These are phyloP conservation scores for Asterochloris erici DNA, from an alignment of 139 green algal genomes.

Conservation along the genomic window DNA sequence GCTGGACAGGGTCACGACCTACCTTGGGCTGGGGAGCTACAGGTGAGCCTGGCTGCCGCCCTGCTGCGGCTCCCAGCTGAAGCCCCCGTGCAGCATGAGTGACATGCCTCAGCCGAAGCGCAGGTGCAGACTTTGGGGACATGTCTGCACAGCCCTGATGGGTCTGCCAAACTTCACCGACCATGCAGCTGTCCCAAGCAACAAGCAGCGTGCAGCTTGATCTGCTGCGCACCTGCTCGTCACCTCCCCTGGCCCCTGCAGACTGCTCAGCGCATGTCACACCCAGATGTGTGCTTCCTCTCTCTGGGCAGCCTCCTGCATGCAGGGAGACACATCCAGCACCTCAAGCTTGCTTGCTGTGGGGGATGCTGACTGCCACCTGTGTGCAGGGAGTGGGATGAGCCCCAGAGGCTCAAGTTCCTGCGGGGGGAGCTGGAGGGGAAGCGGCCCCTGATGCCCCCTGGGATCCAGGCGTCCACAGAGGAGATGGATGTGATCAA, in stretches of 20 bases:
- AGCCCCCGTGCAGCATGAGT: too few relatives aligned
- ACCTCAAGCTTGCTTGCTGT: not conserved
- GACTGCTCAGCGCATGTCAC: too few relatives aligned
- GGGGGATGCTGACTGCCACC: not conserved
- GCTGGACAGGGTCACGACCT: conserved; percentile 84
- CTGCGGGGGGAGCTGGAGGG: conserved; percentile 64
- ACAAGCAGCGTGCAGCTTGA: too few relatives aligned
- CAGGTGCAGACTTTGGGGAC: too few relatives aligned
- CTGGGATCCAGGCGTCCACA: conserved; percentile 11
- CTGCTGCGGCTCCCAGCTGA: too few relatives aligned
- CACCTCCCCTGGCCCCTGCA: not conserved
- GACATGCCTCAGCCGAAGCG: too few relatives aligned
- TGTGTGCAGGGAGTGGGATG: conserved; percentile 48
- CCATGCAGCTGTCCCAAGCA: too few relatives aligned
- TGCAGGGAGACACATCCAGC: not conserved
- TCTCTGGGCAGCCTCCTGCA: not conserved
- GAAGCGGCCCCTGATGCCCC: conserved; percentile 67
- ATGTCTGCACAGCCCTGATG: too few relatives aligned
- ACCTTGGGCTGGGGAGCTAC: conserved; percentile 77
- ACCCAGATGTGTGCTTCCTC: too few relatives aligned
- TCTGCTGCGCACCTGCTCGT: not conserved
- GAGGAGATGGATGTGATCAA: conserved; percentile 69
- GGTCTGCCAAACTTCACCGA: too few relatives aligned
- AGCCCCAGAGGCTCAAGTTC: conserved; percentile 62
- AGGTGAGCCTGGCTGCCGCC: conserved; percentile 21